Base-by-base conservation (phyloP, 768 basidiomycete species). In the Suillus subalutaceus region DNA sequence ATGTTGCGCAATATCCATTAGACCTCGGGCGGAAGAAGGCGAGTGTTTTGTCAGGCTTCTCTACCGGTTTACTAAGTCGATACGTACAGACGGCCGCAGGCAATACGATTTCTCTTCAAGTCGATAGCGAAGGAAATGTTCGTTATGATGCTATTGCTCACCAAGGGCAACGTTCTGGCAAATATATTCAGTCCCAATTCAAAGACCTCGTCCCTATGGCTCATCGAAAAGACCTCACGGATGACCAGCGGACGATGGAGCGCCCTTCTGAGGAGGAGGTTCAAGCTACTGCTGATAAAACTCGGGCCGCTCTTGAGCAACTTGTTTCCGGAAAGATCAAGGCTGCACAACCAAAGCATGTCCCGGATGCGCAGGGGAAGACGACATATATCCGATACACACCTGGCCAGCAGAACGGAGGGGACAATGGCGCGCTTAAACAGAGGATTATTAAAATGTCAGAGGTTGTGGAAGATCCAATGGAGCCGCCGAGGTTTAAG, bases 361-460 rank as follows among this genome's bases (percentile, higher is more conserved):
- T 99, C 6, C 92, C 94, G 1, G 93, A 92, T 69, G 83, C 84
- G 41, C 90, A 91, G 68, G 92, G 91, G 7, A 92, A 92, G 78
- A 90, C 95, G 0, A 83, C 88, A 10, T 99, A 94, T 78, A 94
- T 99, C 69, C 91, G 97, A 18, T 99, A 99, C 75, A 99, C 97
- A 16, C 96, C 97, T 9, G 95, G 94, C 10, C 94, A 96, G 72
- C 93, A 96, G 76, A 85, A 84, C 70, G 88, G 87, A 46, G 81
- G 84, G 35, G 82, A 82, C 38, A 79, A 75, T 9, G 91, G 87
- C 6, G 68, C 67, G 23, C 76, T 95, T 72, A 92, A 96, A 76
- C 97, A 99, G 77, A 83, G 97, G 64, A 98, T 99, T 72, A 99
- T 99, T 79, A 99, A 99, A 79, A 98, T 99, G 96, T 89, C 95